Evolutionary conservation across 1,139 yeast genomes (phyloP).

Genomic region (Pichia terricola): DNA sequence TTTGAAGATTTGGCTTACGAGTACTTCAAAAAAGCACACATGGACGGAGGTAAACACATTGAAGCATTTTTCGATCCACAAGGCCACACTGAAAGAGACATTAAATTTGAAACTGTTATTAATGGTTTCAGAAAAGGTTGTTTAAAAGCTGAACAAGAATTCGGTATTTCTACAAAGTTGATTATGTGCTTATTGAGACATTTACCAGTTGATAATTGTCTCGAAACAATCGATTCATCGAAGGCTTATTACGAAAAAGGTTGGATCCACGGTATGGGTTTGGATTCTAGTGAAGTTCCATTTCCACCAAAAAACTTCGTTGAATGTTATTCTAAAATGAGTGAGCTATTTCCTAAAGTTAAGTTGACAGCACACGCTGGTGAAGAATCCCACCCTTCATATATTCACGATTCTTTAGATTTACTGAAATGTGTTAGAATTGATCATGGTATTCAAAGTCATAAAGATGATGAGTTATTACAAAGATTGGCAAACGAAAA

Average conservation of each 20-base stretch:
- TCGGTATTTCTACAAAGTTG: slow-evolving; percentile 55
- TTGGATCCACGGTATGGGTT: slow-evolving; percentile 59
- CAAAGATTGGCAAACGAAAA: slow-evolving; percentile 42
- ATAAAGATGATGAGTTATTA: slow-evolving; percentile 43
- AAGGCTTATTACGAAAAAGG: slow-evolving; percentile 42
- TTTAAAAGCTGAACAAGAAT: slow-evolving; percentile 43
- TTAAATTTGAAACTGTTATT: slow-evolving; percentile 49
- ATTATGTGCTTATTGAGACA: slow-evolving; percentile 78
- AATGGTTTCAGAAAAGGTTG: slow-evolving; percentile 59
- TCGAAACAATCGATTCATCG: slow-evolving; percentile 46
- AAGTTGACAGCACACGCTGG: slow-evolving; percentile 80
- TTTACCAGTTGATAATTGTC: slow-evolving; percentile 48
- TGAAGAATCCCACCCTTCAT: slow-evolving; percentile 72
- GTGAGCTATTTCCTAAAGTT: slow-evolving; percentile 37
- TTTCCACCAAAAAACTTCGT: slow-evolving; percentile 61
- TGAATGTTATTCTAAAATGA: slow-evolving; percentile 46
- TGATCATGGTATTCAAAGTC: slow-evolving; percentile 69
- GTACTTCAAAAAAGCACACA: slow-evolving; percentile 51
- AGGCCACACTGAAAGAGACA: slow-evolving; percentile 64
- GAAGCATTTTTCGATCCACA: slow-evolving; percentile 82
- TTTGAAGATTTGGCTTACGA: slow-evolving; percentile 69
- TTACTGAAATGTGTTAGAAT: slow-evolving; percentile 54
- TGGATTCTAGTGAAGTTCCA: slow-evolving; percentile 68
- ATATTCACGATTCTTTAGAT: slow-evolving; percentile 48
- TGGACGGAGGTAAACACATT: slow-evolving; percentile 40